These are phyloP conservation scores for Claviceps maximensis DNA, from an alignment of 2,329 filamentous ascomycete species.

Conservation along the genomic window DNA sequence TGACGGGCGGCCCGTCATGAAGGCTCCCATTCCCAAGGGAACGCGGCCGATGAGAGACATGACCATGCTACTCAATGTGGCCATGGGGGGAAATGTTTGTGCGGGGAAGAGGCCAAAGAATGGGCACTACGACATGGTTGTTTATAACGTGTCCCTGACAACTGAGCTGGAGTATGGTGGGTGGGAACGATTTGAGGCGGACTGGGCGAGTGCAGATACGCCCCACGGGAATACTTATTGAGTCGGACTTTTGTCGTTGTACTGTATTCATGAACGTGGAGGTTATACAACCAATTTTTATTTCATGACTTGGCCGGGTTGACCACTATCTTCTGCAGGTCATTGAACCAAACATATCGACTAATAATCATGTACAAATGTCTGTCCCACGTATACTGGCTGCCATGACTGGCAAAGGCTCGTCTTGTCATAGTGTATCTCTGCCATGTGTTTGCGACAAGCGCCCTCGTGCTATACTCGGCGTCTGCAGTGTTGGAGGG, in stretches of 20 bases:
- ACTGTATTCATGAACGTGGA: too few species aligned
- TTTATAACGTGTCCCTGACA: constrained; percentile 37
- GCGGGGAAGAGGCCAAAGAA: constrained; percentile 35
- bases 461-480: constrained; percentile 14
- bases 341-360: constrained; percentile 28
- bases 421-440: constrained; percentile 21
- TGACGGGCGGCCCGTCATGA: constrained; percentile 44
- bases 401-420: constrained; percentile 24
- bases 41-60: constrained; percentile 43
- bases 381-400: constrained; percentile 28
- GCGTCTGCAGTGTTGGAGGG: constrained; percentile 7
- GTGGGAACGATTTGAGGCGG: constrained; percentile 38
- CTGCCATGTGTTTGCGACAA: constrained; percentile 23
- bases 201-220: constrained; percentile 26
- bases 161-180: constrained; percentile 38
- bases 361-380: constrained; percentile 25
- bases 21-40: constrained; percentile 35
- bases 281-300: too few species aligned
- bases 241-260: neutral
- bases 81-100: constrained; percentile 48
- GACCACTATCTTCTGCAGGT: constrained; percentile 8
- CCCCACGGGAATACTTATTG: constrained; percentile 20
- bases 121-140: constrained; percentile 42
- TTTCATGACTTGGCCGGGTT: neutral
- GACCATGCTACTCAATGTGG: constrained; percentile 44